Percentiles rank a stretch among this genome's conserved stretches.
Evolutionary conservation across 1,139 yeast genomes (phyloP).

Genomic region (Zygosaccharomyces sapae): DNA sequence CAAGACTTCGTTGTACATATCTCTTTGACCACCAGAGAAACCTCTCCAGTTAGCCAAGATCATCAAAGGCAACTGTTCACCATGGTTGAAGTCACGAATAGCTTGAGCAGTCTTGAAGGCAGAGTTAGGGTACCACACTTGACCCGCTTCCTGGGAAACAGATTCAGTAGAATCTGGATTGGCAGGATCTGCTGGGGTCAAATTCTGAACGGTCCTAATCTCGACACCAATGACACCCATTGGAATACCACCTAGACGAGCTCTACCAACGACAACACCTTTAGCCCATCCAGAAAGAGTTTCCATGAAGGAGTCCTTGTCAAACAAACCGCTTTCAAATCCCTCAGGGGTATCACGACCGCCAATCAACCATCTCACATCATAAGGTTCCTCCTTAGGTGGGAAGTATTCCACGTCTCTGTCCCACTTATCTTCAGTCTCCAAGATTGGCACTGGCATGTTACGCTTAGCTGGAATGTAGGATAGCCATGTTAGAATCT

Average conservation of each 20-base stretch:
- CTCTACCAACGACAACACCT: slow-evolving; percentile 98
- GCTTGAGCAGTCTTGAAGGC: slow-evolving; percentile 99
- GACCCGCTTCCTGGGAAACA: slow-evolving; percentile 93
- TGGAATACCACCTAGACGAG: slow-evolving; percentile 97
- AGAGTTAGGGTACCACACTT: slow-evolving; percentile 98
- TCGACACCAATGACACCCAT: slow-evolving; percentile 97
- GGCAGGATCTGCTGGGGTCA: slow-evolving; percentile 96
- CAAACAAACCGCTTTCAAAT: slow-evolving; percentile 85
- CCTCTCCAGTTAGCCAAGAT: slow-evolving; percentile 99
- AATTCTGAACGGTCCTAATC: slow-evolving; percentile 81
- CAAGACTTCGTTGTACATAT: slow-evolving; percentile 96
- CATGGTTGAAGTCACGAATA: slow-evolving; percentile 91
- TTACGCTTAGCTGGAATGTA: slow-evolving; percentile 89
- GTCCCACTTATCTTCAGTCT: slow-evolving; percentile 83
- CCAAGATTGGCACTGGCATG: slow-evolving; percentile 86
- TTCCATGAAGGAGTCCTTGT: slow-evolving; percentile 89
- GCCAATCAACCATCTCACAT: slow-evolving; percentile 91
- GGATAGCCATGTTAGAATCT: slow-evolving; percentile 95
- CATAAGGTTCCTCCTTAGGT: slow-evolving; percentile 67
- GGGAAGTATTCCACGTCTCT: slow-evolving; percentile 85
- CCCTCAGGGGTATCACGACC: slow-evolving; percentile 72
- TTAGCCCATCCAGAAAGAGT: slow-evolving; percentile 98
- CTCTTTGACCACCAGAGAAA: slow-evolving; percentile 99
- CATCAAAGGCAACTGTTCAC: slow-evolving; percentile 96
- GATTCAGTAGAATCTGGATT: slow-evolving; percentile 90